A percentile compares a stretch with the other conserved stretches of the same genome.
These are phyloP conservation scores for Fraxinus floribunda DNA, from an alignment of 305 asterid species.

Conservation along the genomic window DNA sequence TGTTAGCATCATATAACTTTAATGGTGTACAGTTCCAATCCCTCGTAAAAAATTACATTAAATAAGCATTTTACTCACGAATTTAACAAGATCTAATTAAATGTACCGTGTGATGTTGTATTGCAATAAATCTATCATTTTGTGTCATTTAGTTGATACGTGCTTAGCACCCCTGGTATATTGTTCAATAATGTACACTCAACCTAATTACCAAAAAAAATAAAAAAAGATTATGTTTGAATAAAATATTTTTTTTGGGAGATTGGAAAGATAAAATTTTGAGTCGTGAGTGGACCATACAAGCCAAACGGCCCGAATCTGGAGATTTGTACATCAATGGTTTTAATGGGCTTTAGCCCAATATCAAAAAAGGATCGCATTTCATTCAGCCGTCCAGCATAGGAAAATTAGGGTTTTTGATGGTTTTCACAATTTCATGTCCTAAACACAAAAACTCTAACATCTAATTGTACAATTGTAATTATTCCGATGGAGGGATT, in stretches of 20 bases:
- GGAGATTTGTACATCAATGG: neutral
- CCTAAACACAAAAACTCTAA: neutral
- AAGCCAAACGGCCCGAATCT: neutral
- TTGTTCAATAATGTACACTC: neutral
- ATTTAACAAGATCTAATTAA: neutral
- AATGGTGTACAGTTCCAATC: neutral
- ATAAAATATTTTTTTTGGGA: no score
- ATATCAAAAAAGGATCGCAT: neutral
- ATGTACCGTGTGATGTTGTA: neutral
- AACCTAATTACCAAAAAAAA: no score
- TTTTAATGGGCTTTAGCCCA: neutral
- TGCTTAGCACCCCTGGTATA: neutral
- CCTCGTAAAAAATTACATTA: neutral
- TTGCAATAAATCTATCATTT: no score
- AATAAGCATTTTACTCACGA: neutral
- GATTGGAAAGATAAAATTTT: neutral
- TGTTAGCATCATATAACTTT: no score
- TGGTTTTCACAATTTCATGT: neutral
- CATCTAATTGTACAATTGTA: neutral
- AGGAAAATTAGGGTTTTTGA: neutral
- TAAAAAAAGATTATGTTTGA: no score
- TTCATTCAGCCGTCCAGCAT: neutral
- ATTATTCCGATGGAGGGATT: constrained; percentile 54
- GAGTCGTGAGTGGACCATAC: neutral
- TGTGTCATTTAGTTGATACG: neutral